Percentiles rank a stretch among this genome's conserved stretches.
phyloP scores from a whole-genome alignment of 805 yeast genomes.

The Lachancea quebecensis region DNA sequence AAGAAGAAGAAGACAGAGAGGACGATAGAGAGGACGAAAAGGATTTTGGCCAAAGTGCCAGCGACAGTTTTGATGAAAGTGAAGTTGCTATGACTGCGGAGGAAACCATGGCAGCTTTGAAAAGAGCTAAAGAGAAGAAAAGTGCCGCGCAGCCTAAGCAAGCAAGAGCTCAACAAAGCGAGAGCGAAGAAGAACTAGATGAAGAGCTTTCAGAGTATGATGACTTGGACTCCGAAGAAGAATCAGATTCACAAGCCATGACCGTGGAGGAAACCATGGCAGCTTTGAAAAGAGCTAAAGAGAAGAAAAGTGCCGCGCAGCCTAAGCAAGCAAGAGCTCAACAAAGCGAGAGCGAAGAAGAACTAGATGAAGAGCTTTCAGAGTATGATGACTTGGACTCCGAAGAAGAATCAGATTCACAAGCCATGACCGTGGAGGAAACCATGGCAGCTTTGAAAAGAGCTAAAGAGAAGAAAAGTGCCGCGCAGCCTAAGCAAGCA shows the following conservation, averaged over 20 bases:
- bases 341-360: neutral
- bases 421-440: constrained; percentile 35
- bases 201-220: neutral
- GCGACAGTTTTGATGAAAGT: no score
- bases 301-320: neutral
- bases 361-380: no score
- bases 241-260: constrained; percentile 21
- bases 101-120: constrained; percentile 41
- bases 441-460: constrained; percentile 39
- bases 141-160: neutral
- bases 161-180: neutral
- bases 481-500: neutral
- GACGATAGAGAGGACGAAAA: neutral
- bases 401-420: constrained; percentile 11
- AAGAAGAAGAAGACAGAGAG: constrained; percentile 1
- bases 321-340: neutral
- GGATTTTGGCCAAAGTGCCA: no score
- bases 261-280: constrained; percentile 40
- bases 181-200: neutral
- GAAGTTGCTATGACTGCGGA: constrained; percentile 32
- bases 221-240: neutral
- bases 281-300: constrained; percentile 29
- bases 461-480: constrained; percentile 2
- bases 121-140: constrained; percentile 12
- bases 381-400: no score